Evolutionary conservation across 345 rosid genomes (phyloP), one percentile per base, ranked within the genome.

Genomic region (Salix viminalis): DNA sequence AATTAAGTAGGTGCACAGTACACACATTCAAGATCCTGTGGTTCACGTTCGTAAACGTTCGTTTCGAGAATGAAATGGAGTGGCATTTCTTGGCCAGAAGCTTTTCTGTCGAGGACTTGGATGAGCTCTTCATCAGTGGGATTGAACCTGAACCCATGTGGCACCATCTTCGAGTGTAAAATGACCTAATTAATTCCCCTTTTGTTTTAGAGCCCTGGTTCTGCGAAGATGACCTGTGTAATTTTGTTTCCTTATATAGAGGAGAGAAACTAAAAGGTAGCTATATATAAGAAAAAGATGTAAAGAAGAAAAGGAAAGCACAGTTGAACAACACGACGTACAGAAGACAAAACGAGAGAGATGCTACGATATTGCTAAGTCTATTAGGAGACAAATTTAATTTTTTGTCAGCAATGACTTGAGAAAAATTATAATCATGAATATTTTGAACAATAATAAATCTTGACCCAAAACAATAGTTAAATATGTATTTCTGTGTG

Each of bases 101-200:
- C 69, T 74, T 81, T 81, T 46, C 68, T 19, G 26, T 54, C 56
- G 13, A 81, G 61, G 30, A 77, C 44, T 65, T 77, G 18, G 64
- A 81, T 54, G 64, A 77, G 76, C 66, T 81, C 84, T 36, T 77
- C 78, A 26, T 81, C 81, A 1, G 84, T 81, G 13, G 81, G 84
- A 77, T 70, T 81, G 78, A 81, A 81, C 16, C 75, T 70, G 81
- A 77, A 81, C 2, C 84, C 84, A 74, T 75, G 73, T 24, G 75
- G 71, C 18, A 75, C 67, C 78, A 70, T 75, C 32, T 62, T 76
- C 74, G 10, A 7, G 37, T 21, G 8, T 10, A 28, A 2, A 24
- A 28, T 16, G 32, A 16, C 7, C 8, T 34, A 32, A 30, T 30
- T n/a, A n/a, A n/a, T 30, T 67, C 44, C 44, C 19, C 56, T 69